These are phyloP conservation scores for Rhizopus stolonifer DNA, from an alignment of 371 early-diverging fungal species.

Conservation along the genomic window DNA sequence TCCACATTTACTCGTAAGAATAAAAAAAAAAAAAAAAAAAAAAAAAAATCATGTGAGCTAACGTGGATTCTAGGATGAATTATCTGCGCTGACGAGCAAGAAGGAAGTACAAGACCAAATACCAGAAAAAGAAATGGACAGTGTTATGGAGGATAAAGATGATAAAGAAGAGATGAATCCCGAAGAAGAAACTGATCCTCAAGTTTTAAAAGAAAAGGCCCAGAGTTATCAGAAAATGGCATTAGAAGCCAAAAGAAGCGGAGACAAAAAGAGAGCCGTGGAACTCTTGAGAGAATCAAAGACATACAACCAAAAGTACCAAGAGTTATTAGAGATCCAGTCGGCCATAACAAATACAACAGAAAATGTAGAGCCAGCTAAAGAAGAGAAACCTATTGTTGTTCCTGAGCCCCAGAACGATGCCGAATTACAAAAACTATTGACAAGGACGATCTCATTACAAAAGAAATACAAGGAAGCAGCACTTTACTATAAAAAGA, in stretches of 20 bases:
- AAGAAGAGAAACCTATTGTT: not conserved
- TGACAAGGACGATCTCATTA: constrained; percentile 35
- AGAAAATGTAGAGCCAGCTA: too few relatives aligned
- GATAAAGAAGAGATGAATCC: constrained; percentile 13
- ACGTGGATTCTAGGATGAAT: constrained; percentile 22
- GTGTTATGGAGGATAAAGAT: constrained; percentile 20
- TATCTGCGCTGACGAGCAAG: constrained; percentile 19
- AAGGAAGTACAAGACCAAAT: constrained; percentile 1
- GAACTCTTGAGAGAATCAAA: constrained; percentile 41
- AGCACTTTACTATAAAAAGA: constrained; percentile 56
- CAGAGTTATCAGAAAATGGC: constrained; percentile 38
- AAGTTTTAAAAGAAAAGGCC: constrained; percentile 26
- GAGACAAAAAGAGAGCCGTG: constrained; percentile 43
- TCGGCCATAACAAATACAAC: not conserved
- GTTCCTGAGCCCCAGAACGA: constrained; percentile 5
- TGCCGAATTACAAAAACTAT: constrained; percentile 10
- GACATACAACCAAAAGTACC: constrained; percentile 22
- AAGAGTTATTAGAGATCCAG: constrained; percentile 12
- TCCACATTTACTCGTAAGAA: constrained; percentile 41
- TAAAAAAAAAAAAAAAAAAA: constrained; percentile 10
- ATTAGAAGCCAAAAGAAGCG: constrained; percentile 40
- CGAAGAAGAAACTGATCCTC: constrained; percentile 18
- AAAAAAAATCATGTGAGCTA: not conserved
- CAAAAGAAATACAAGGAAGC: constrained; percentile 65
- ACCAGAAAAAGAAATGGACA: constrained; percentile 13